phyloP scores from a whole-genome alignment of 2,329 filamentous ascomycete genomes.

The Pseudogymnoascus sp. region DNA sequence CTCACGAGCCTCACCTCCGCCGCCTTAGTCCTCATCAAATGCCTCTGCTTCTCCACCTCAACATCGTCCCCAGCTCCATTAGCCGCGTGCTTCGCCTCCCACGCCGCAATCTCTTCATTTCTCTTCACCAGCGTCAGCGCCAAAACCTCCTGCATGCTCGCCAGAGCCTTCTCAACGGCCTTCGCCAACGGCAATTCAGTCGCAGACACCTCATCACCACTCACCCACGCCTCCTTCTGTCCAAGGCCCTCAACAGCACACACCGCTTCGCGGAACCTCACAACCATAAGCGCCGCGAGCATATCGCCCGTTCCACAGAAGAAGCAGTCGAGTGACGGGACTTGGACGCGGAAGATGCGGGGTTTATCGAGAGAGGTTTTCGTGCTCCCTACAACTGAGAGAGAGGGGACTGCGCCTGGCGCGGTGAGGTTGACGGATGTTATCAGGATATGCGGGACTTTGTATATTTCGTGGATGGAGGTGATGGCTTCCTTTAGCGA shows the following conservation, averaged over 20 bases:
- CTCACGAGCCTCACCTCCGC: slow-evolving; percentile 78
- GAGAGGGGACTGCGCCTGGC: slow-evolving; percentile 42
- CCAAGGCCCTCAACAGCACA: slow-evolving; percentile 39
- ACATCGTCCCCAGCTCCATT: slow-evolving; percentile 32
- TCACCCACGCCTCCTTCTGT: slow-evolving; percentile 60
- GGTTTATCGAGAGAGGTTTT: slow-evolving; percentile 50
- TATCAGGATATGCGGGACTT: slow-evolving; percentile 81
- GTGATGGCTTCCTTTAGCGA: slow-evolving; percentile 67
- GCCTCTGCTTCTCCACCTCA: slow-evolving; percentile 38
- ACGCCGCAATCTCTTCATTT: slow-evolving; percentile 50
- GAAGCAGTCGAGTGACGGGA: slow-evolving; percentile 83
- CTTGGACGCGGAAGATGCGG: slow-evolving; percentile 79
- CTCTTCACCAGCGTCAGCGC: slow-evolving; percentile 57
- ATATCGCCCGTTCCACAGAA: slow-evolving; percentile 97
- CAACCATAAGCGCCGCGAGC: slow-evolving; percentile 88
- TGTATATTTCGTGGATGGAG: slow-evolving; percentile 65
- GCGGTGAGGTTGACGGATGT: slow-evolving; percentile 71
- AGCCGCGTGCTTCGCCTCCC: slow-evolving; percentile 34
- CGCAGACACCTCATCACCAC: slow-evolving; percentile 59
- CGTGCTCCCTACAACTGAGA: slow-evolving; percentile 71
- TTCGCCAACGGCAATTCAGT: slow-evolving; percentile 71
- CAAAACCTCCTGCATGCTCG: slow-evolving; percentile 85
- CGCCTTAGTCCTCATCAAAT: slow-evolving; percentile 69
- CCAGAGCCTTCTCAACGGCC: slow-evolving; percentile 78
- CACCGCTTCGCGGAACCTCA: slow-evolving; percentile 77